These are phyloP conservation scores for Fomitiporia mediterranea DNA, from an alignment of 1,284 basidiomycete genomes.

Conservation along the genomic window DNA sequence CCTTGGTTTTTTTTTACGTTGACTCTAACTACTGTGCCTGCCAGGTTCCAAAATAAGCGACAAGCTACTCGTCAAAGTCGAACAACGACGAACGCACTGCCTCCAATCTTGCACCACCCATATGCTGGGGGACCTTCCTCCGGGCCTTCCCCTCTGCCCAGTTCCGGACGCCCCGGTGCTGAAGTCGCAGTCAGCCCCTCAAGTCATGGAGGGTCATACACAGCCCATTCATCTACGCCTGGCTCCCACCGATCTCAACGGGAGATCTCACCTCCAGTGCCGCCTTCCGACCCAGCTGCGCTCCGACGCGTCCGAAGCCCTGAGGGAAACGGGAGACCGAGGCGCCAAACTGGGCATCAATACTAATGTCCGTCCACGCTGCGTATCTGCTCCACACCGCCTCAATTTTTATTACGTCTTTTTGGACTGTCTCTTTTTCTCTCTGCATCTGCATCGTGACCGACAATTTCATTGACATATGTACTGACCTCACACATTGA, in stretches of 20 bases:
- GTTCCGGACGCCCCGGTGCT: conserved; percentile 8
- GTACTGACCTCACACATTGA: conserved; percentile 10
- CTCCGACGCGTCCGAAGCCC: conserved; percentile 18
- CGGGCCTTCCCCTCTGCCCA: conserved; percentile 6
- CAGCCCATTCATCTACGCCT: conserved; percentile 11
- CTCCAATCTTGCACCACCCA: conserved; percentile 45
- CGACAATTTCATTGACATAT: conserved; percentile 1
- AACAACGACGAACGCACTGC: conserved; percentile 44
- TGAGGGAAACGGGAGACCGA: conserved; percentile 10
- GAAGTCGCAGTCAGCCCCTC: conserved; percentile 19
- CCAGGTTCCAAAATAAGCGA: conserved; percentile 81
- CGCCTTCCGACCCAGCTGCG: conserved; percentile 8
- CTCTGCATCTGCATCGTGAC: conserved; percentile 11
- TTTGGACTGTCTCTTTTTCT: not conserved
- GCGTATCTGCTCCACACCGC: conserved; percentile 10
- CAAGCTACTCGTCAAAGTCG: conserved; percentile 75
- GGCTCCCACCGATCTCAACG: conserved; percentile 9
- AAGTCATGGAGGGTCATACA: conserved; percentile 14
- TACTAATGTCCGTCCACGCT: conserved; percentile 7
- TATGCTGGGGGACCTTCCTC: conserved; percentile 38
- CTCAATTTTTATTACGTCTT: conserved; percentile 15
- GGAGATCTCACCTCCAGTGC: conserved; percentile 16
- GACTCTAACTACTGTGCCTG: conserved; percentile 2
- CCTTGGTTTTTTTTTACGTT: conserved; percentile 13
- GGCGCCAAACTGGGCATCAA: conserved; percentile 8